Conservation (phyloP, 2,329 filamentous ascomycete genomes). For the Cercospora sp. region DNA sequence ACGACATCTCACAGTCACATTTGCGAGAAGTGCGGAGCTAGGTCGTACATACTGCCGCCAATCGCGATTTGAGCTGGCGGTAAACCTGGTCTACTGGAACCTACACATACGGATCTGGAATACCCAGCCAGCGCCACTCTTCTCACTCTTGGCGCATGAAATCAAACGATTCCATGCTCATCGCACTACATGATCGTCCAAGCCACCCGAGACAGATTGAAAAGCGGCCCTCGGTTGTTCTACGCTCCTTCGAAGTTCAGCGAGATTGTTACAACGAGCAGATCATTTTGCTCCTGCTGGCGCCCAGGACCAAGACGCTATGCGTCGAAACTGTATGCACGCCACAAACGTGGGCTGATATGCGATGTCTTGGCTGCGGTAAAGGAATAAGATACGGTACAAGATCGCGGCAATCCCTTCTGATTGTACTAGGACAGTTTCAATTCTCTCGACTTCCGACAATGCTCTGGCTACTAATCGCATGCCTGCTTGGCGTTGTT, state of each 20-base stretch:
- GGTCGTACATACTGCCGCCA: no score
- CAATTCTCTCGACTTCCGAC: background rate
- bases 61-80: background rate
- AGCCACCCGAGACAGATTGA: no score
- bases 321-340: background rate
- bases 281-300: background rate
- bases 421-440: background rate
- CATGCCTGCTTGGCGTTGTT: background rate
- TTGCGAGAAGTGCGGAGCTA: no score
- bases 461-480: background rate
- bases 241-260: background rate
- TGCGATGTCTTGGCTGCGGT: background rate
- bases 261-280: background rate
- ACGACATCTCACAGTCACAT: no score
- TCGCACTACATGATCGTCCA: no score
- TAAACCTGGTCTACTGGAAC: background rate
- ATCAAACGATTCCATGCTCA: no score
- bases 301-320: background rate
- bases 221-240: no score
- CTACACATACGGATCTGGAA: background rate
- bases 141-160: background rate
- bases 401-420: background rate
- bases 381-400: background rate
- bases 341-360: background rate
- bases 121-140: background rate